These are phyloP conservation scores for Meyerozyma sp. DNA, from an alignment of 1,139 yeast genomes.

Conservation along the genomic window DNA sequence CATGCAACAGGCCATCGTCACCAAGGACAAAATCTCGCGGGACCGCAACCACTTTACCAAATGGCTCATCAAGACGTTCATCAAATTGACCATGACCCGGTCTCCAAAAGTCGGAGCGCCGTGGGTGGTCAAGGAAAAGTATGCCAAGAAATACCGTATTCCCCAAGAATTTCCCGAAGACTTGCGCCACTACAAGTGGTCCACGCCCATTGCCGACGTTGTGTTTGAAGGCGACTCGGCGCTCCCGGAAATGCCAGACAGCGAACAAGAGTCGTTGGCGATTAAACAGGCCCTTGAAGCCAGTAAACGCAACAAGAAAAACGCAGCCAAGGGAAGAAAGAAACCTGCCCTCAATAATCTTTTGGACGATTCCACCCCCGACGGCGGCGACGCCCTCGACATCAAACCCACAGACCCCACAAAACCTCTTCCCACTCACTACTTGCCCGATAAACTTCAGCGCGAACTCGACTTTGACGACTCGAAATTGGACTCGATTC, in stretches of 20 bases:
- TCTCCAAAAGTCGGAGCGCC: slow-evolving; percentile 90
- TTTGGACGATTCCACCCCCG: slow-evolving; percentile 1
- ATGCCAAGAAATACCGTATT: slow-evolving; percentile 56
- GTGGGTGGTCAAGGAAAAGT: slow-evolving; percentile 87
- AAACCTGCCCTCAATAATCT: not conserved
- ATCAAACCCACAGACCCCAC: not conserved
- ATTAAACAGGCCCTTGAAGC: slow-evolving; percentile 2
- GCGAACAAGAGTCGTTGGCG: not conserved
- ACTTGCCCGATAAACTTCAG: slow-evolving; percentile 29
- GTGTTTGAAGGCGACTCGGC: slow-evolving; percentile 14
- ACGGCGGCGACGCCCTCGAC: not conserved
- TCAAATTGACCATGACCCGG: slow-evolving; percentile 77
- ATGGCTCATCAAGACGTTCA: slow-evolving; percentile 81
- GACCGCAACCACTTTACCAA: slow-evolving; percentile 88
- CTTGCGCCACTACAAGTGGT: slow-evolving; percentile 34
- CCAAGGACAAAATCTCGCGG: slow-evolving; percentile 67
- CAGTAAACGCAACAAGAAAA: slow-evolving; percentile 3
- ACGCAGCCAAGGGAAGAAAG: slow-evolving; percentile 1
- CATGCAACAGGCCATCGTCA: slow-evolving; percentile 59
- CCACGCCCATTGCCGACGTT: slow-evolving; percentile 37
- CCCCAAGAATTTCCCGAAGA: slow-evolving; percentile 55
- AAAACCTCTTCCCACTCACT: slow-evolving; percentile 25
- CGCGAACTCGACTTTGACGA: slow-evolving; percentile 15
- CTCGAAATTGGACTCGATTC: slow-evolving; percentile 18
- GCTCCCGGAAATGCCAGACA: slow-evolving; percentile 1